phyloP scores from a whole-genome alignment of 805 yeast genomes.

The Zygoascus tannicola region DNA sequence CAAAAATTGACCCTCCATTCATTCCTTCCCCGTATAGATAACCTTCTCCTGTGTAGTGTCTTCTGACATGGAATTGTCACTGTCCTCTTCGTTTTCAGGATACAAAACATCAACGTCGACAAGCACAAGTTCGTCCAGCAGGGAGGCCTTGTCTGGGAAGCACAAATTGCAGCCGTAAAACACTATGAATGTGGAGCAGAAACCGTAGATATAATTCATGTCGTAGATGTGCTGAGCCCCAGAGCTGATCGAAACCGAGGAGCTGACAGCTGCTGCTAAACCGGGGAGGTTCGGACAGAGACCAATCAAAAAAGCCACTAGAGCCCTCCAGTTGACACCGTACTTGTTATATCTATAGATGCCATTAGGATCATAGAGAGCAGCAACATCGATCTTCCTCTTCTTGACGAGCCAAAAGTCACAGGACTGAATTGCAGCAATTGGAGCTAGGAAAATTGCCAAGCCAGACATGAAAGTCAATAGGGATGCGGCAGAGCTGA shows the following conservation, averaged over 20 bases:
- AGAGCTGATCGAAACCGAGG: constrained; percentile 8
- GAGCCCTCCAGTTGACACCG: constrained; percentile 39
- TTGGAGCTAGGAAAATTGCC: constrained; percentile 35
- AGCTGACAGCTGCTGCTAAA: constrained; percentile 17
- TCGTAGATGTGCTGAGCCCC: constrained; percentile 21
- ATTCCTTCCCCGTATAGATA: not conserved
- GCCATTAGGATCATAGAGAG: constrained; percentile 33
- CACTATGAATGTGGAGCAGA: constrained; percentile 12
- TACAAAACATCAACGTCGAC: not conserved
- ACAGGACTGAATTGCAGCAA: constrained; percentile 31
- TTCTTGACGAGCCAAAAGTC: constrained; percentile 37
- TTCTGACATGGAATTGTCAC: not conserved
- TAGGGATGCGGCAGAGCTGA: constrained; percentile 31
- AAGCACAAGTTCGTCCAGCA: not conserved
- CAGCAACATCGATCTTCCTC: constrained; percentile 33
- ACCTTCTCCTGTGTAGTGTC: not conserved
- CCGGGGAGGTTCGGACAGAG: constrained; percentile 21
- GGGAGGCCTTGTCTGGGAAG: constrained; percentile 10
- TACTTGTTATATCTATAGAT: constrained; percentile 34
- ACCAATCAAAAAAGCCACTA: constrained; percentile 27
- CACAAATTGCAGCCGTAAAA: constrained; percentile 11
- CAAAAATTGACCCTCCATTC: not conserved
- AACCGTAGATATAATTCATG: constrained; percentile 20
- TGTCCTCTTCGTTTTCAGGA: not conserved
- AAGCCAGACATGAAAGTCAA: constrained; percentile 31